Evolutionary conservation across 306 rosid genomes (phyloP).

Genomic region (Aeschynomene evenia): DNA sequence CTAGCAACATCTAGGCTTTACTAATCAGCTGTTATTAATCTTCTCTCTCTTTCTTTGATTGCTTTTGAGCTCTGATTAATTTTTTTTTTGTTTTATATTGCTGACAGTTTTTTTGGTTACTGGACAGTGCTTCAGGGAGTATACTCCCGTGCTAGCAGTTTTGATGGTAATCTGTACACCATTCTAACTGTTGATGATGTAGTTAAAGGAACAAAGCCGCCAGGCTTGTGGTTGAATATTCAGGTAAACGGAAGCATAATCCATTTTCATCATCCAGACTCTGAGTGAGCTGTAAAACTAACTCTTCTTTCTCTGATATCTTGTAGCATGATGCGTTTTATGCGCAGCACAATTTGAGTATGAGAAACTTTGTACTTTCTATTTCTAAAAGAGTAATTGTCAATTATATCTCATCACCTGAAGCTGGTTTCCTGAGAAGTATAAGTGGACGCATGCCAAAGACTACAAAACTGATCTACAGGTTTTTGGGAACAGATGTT

Average conservation of each 20-base stretch:
- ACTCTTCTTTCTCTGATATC: conserved; percentile 25
- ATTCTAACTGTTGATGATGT: conserved; percentile 49
- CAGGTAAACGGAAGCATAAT: conserved; percentile 47
- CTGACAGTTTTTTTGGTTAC: conserved; percentile 30
- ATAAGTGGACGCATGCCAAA: conserved; percentile 43
- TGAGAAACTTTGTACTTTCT: conserved; percentile 59
- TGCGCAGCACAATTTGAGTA: conserved; percentile 58
- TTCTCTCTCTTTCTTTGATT: neutral
- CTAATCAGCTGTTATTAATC: neutral
- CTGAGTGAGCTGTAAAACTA: neutral
- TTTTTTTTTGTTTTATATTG: no score
- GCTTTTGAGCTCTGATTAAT: neutral
- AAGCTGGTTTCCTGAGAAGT: conserved; percentile 62
- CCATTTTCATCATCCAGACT: neutral
- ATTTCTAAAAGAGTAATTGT: conserved; percentile 41
- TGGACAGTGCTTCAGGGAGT: conserved; percentile 62
- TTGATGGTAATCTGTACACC: conserved; percentile 38
- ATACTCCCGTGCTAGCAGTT: conserved; percentile 35
- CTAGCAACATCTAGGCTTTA: conserved; percentile 1
- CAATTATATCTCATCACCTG: conserved; percentile 79
- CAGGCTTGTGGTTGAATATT: conserved; percentile 70
- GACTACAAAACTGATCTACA: conserved; percentile 64
- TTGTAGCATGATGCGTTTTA: conserved; percentile 74
- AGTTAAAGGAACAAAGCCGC: conserved; percentile 13
- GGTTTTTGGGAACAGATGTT: conserved; percentile 41